These are phyloP conservation scores for Lachnellula hyalina DNA, from an alignment of 2,329 filamentous ascomycete genomes.

Conservation along the genomic window DNA sequence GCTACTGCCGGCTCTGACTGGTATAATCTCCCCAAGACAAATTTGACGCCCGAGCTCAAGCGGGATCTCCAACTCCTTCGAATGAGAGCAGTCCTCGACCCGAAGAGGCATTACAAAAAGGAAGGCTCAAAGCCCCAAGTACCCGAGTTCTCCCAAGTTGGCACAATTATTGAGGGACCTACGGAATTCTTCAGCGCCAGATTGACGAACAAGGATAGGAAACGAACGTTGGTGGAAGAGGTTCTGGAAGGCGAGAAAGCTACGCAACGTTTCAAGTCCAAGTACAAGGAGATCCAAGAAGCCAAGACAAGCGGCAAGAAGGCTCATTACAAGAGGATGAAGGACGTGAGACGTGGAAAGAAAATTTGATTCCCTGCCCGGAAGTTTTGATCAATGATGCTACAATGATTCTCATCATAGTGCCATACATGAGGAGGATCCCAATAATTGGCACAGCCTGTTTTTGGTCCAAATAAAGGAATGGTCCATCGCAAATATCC, in stretches of 20 bases:
- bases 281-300: conserved; percentile 80
- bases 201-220: conserved; percentile 80
- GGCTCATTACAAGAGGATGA: conserved; percentile 77
- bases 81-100: conserved; percentile 83
- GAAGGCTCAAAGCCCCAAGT: conserved; percentile 60
- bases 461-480: too few species aligned
- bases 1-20: conserved; percentile 73
- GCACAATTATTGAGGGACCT: conserved; percentile 80
- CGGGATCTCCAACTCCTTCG: conserved; percentile 83
- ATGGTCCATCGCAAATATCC: too few species aligned
- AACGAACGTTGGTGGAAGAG: conserved; percentile 81
- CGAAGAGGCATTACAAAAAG: conserved; percentile 64
- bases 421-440: neutral
- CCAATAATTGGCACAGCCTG: too few species aligned
- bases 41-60: conserved; percentile 79
- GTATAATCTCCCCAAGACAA: conserved; percentile 83
- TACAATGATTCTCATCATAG: neutral
- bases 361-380: conserved; percentile 5
- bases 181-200: conserved; percentile 81
- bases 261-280: conserved; percentile 72
- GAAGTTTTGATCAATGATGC: neutral
- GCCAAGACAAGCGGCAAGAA: conserved; percentile 86
- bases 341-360: conserved; percentile 35
- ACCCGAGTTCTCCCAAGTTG: conserved; percentile 83
- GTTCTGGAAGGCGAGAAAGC: conserved; percentile 63